Conservation (phyloP, 176 grass and related monocot genomes). For the Ensete glaucum region DNA sequence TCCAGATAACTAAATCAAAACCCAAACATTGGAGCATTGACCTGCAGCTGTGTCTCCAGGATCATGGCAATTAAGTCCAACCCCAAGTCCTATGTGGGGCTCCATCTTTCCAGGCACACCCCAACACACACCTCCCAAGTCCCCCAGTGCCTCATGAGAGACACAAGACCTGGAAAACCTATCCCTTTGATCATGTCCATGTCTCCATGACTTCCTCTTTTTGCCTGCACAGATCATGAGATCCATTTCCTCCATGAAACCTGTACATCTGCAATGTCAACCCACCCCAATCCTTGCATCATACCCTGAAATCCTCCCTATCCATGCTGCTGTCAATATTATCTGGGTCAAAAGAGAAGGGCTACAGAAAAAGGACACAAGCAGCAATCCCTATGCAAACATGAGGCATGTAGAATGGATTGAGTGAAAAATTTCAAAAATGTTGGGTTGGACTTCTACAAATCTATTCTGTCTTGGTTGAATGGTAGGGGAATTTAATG, state of each 20-base stretch:
- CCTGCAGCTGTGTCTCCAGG: not conserved
- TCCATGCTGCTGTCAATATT: not conserved
- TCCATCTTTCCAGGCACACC: not conserved
- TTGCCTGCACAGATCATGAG: constrained; percentile 12
- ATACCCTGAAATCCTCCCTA: not conserved
- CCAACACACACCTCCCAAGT: not conserved
- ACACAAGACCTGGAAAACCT: not conserved
- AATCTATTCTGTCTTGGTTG: no score
- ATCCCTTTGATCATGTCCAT: not conserved
- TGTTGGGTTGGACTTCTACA: not conserved
- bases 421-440: not conserved
- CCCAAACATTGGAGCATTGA: not conserved
- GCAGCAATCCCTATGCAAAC: not conserved
- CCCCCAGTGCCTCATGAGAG: not conserved
- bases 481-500: no score
- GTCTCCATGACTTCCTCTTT: not conserved
- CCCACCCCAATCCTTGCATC: no score
- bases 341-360: not conserved
- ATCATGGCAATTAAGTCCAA: not conserved
- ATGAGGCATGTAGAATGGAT: not conserved
- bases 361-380: not conserved
- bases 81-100: not conserved
- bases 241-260: not conserved
- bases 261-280: no score
- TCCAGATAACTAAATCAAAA: no score